Percentiles rank a stretch among this genome's conserved stretches.
These are phyloP conservation scores for Eimeria acervulina DNA, from an alignment of 169 alveolate genomes.

Conservation along the genomic window DNA sequence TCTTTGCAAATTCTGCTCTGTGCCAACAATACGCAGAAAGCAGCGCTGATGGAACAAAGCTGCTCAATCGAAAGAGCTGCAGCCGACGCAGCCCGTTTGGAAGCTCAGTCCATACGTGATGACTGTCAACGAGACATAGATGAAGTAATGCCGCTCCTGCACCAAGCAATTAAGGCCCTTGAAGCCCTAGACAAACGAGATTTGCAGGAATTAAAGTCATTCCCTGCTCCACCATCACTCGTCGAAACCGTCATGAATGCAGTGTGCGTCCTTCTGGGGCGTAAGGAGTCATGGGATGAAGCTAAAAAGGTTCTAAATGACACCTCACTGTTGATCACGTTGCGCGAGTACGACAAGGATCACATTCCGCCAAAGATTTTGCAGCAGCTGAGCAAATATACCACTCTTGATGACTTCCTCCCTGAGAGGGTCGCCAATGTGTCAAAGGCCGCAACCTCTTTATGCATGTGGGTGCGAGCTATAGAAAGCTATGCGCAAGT, in stretches of 20 bases:
- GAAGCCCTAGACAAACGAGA: conserved; percentile 94
- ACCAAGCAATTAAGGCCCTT: conserved; percentile 94
- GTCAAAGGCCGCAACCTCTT: conserved; percentile 93
- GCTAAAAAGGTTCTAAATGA: conserved; percentile 94
- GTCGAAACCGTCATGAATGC: conserved; percentile 93
- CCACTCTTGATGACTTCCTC: conserved; percentile 89
- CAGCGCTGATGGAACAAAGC: conserved; percentile 75
- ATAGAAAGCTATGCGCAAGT: conserved; percentile 92
- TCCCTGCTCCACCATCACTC: conserved; percentile 94
- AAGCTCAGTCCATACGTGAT: conserved; percentile 68
- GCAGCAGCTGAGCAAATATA: conserved; percentile 92
- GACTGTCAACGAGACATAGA: conserved; percentile 91
- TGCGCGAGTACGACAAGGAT: conserved; percentile 91
- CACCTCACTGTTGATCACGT: conserved; percentile 90
- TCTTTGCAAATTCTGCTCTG: conserved; percentile 74
- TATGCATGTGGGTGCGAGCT: conserved; percentile 95
- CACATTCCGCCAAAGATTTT: conserved; percentile 87
- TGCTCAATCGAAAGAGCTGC: conserved; percentile 81
- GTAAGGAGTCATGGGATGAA: conserved; percentile 94
- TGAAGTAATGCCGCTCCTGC: conserved; percentile 94
- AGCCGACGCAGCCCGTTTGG: conserved; percentile 47
- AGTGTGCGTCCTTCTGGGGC: conserved; percentile 92
- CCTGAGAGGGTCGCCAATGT: conserved; percentile 87
- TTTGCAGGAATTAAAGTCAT: conserved; percentile 94
- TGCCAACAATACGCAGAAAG: conserved; percentile 67